Percentiles rank a stretch among this genome's conserved stretches.
phyloP scores from a whole-genome alignment of 495 filamentous ascomycete species.

The Rhizodiscina lignyota region DNA sequence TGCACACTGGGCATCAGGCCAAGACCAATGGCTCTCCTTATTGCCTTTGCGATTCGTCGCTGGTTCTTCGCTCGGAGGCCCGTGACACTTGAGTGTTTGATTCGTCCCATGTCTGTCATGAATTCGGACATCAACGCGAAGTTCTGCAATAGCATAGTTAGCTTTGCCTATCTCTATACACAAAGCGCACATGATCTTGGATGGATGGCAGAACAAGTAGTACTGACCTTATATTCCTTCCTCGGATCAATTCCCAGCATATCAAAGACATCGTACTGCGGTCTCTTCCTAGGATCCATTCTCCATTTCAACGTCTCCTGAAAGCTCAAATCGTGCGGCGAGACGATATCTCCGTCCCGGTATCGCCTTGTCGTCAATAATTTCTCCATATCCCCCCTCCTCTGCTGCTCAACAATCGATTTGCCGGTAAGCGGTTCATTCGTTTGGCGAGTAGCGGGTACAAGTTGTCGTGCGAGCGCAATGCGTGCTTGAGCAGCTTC shows the following conservation, averaged over 20 bases:
- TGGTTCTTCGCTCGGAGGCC: constrained; percentile 82
- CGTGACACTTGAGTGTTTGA: constrained; percentile 55
- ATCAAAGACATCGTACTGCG: constrained; percentile 57
- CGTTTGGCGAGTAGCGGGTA: no score
- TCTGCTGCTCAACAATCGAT: no score
- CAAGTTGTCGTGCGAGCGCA: no score
- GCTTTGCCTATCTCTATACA: no score
- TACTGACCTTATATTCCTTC: constrained; percentile 64
- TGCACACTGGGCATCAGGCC: constrained; percentile 89
- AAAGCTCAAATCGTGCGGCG: constrained; percentile 70
- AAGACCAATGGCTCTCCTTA: constrained; percentile 71
- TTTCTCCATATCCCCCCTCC: no score
- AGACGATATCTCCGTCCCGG: constrained; percentile 66
- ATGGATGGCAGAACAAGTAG: constrained; percentile 3
- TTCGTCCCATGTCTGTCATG: constrained; percentile 67
- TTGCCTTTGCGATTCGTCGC: constrained; percentile 78
- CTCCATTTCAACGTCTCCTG: constrained; percentile 42
- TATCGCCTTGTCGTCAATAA: no score
- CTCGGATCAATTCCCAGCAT: constrained; percentile 64
- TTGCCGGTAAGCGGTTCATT: no score
- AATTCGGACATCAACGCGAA: constrained; percentile 86
- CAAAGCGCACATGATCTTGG: background rate
- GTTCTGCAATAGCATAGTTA: constrained; percentile 67
- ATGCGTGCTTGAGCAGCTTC: no score
- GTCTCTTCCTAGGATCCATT: constrained; percentile 44